Evolutionary conservation across 2,329 filamentous ascomycete genomes (phyloP).

Genomic region (Thelonectria blattea): DNA sequence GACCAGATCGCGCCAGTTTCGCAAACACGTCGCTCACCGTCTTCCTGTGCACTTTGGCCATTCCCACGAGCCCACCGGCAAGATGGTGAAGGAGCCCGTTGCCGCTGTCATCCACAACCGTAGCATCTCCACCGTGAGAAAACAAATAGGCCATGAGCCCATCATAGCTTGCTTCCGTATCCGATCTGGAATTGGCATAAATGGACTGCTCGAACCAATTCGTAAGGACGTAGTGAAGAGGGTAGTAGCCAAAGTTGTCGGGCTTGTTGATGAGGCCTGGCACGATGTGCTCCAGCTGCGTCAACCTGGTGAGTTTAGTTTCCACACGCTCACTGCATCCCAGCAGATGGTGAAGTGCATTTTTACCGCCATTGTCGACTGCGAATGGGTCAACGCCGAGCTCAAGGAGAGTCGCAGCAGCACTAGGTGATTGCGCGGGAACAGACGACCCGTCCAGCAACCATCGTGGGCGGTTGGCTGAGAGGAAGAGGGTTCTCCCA

Average conservation of each 20-base stretch:
- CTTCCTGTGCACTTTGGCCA: not conserved
- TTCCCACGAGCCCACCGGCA: not conserved
- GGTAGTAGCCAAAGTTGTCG: conserved; percentile 25
- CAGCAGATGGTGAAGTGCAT: conserved; percentile 22
- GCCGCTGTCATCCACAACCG: conserved; percentile 11
- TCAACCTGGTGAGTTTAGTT: conserved; percentile 3
- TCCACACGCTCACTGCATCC: not conserved
- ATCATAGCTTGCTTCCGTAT: not conserved
- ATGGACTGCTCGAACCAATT: not conserved
- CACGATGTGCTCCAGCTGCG: conserved; percentile 4
- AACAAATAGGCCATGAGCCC: conserved; percentile 19
- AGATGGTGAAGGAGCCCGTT: conserved; percentile 7
- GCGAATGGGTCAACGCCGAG: conserved; percentile 23
- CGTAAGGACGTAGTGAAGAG: conserved; percentile 23
- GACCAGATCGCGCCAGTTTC: conserved; percentile 8
- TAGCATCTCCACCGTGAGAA: conserved; percentile 19
- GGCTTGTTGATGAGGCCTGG: conserved; percentile 18
- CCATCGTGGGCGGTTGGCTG: conserved; percentile 1
- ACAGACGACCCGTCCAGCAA: too few relatives aligned
- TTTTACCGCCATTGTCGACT: conserved; percentile 20
- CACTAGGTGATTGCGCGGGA: not conserved
- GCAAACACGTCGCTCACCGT: conserved; percentile 20
- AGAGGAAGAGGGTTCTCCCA: conserved; percentile 23
- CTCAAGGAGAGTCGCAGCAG: conserved; percentile 10
- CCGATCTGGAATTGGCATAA: not conserved